These are phyloP conservation scores for Populus deltoides DNA, from an alignment of 345 rosid genomes.

Conservation along the genomic window DNA sequence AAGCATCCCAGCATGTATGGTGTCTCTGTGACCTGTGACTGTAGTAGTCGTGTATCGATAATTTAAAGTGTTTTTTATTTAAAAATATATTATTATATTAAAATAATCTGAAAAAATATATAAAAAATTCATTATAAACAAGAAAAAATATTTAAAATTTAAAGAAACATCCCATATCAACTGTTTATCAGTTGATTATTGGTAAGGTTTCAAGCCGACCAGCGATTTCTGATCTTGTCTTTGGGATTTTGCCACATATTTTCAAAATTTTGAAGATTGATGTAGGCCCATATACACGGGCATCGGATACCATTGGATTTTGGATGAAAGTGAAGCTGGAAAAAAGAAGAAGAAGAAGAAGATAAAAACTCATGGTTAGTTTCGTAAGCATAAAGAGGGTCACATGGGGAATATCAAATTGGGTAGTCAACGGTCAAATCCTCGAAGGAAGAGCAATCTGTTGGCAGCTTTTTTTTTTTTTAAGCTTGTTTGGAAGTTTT, in stretches of 20 bases:
- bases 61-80: too few species aligned
- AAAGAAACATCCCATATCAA: neutral
- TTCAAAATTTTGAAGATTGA: neutral
- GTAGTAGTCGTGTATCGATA: too few species aligned
- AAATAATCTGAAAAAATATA: too few species aligned
- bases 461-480: too few species aligned
- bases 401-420: neutral
- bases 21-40: too few species aligned
- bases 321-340: too few species aligned
- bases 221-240: constrained; percentile 3
- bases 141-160: too few species aligned
- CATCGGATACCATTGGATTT: constrained; percentile 22
- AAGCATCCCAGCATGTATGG: neutral
- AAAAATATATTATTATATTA: too few species aligned
- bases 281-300: constrained; percentile 20
- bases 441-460: neutral
- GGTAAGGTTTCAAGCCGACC: neutral
- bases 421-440: constrained; percentile 21
- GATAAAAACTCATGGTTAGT: neutral
- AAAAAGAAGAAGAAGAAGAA: too few species aligned
- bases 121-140: too few species aligned
- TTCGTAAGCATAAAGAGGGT: neutral
- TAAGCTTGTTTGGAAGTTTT: too few species aligned
- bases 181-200: neutral
- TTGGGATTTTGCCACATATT: constrained; percentile 5